These are phyloP conservation scores for Paecilomyces variotii DNA, from an alignment of 2,329 filamentous ascomycete species.

Conservation along the genomic window DNA sequence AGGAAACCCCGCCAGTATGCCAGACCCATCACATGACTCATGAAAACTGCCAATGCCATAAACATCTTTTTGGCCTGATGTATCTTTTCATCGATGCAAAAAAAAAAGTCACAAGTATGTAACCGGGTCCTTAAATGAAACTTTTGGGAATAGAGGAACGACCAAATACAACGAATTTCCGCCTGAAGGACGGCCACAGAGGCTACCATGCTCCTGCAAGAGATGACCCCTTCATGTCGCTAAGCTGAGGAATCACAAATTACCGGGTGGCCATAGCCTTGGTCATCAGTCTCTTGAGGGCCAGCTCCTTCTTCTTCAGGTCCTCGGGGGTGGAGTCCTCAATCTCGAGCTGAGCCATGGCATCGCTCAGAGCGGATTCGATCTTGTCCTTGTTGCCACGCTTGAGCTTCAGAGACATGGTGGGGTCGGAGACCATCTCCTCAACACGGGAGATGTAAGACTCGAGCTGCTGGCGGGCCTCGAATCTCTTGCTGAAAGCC, in stretches of 20 bases:
- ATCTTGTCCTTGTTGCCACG: conserved; percentile 99
- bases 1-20: background rate
- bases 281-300: conserved; percentile 94
- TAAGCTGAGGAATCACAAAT: conserved; percentile 20
- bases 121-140: background rate
- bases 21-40: background rate
- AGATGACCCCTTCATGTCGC: background rate
- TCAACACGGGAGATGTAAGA: conserved; percentile 97
- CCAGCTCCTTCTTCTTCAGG: conserved; percentile 99
- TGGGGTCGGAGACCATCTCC: conserved; percentile 96
- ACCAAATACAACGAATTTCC: background rate
- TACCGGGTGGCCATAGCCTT: conserved; percentile 96
- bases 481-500: conserved; percentile 98
- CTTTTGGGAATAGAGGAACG: background rate
- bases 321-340: conserved; percentile 87
- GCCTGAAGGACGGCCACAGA: background rate
- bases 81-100: background rate
- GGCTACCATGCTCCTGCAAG: background rate
- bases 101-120: background rate
- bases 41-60: background rate
- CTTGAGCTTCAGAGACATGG: conserved; percentile 94
- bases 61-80: background rate
- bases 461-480: conserved; percentile 98
- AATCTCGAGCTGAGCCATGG: conserved; percentile 95
- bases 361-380: conserved; percentile 90